Base-by-base conservation (phyloP, 352 stramenopile genomes). In the Phytophthora melonis region DNA sequence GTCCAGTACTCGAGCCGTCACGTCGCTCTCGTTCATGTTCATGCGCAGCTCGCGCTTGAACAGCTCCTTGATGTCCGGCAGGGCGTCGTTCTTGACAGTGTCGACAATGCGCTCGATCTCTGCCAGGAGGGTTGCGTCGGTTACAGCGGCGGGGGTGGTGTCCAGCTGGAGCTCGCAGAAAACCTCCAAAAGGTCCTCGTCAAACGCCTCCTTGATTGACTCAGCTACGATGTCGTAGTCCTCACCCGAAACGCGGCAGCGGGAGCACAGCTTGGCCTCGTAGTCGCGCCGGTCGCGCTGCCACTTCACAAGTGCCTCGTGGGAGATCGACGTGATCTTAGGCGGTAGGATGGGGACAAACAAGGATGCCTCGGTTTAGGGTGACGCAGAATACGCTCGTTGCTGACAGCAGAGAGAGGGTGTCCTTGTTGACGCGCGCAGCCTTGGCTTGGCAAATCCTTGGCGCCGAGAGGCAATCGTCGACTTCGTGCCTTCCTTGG, bases 101-200 rank as follows among this genome's bases (percentile, higher is more conserved):
- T 3, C 10, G 1, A 66, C 14, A 14, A 66, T 59, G n/a, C 39
- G 1, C 34, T 58, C 19, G 47, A 58, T 58, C 32, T 58, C 47
- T 5, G 60, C 30, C 30, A 5, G 49, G 11, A 11, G 0, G 60
- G 8, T 1, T 10, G n/a, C n/a, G n/a, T n/a, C n/a, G n/a, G n/a
- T n/a, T n/a, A n/a, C n/a, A n/a, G n/a, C n/a, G n/a, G n/a, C n/a
- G n/a, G n/a, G n/a, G n/a, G n/a, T n/a, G n/a, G n/a, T n/a, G n/a
- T n/a, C n/a, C 47, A 66, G 11, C 19, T 58, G 9, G 5, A 66
- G 21, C 5, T 32, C 47, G 19, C 60, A 66, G 19, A 66, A 58
- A 4, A 21, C 18, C 11, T 58, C 60, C 0, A 66, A 32, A 0
- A 66, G 32, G 13, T 66, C 45, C 2, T 50, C 18, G 21, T n/a